phyloP scores from a whole-genome alignment of 441 rosid genomes.

The Biscutella laevigata region DNA sequence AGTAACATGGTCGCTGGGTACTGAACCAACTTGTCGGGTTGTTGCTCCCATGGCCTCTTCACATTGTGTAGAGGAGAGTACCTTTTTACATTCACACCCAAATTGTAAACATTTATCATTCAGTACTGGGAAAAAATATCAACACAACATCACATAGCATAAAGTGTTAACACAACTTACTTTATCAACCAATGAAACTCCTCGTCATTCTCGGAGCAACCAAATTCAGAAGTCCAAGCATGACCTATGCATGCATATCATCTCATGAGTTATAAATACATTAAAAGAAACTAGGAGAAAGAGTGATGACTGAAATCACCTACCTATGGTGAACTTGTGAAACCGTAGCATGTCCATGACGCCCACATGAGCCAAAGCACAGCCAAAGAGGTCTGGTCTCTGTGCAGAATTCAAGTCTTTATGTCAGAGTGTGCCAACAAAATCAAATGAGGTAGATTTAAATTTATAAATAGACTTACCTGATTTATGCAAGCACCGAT shows the following conservation, averaged over 20 bases:
- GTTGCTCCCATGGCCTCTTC: conserved; percentile 76
- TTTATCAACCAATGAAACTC: conserved; percentile 84
- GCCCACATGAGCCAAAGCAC: conserved; percentile 98
- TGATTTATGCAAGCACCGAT: conserved; percentile 92
- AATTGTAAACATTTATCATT: neutral
- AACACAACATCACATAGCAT: neutral
- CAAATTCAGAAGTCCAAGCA: conserved; percentile 90
- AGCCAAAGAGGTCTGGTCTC: conserved; percentile 97
- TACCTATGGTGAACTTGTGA: conserved; percentile 94
- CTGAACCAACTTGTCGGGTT: conserved; percentile 33
- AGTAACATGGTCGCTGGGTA: conserved; percentile 89
- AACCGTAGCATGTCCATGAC: conserved; percentile 99
- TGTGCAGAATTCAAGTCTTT: conserved; percentile 21
- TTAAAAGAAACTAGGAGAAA: neutral
- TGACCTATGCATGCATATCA: conserved; percentile 45
- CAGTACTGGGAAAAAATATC: neutral
- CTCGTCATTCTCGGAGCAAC: conserved; percentile 80
- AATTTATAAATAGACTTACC: conserved; percentile 28
- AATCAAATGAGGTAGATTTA: neutral
- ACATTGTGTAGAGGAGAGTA: conserved; percentile 93
- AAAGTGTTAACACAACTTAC: no score
- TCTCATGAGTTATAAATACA: conserved; percentile 3
- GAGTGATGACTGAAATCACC: conserved; percentile 30
- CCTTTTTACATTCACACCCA: conserved; percentile 30
- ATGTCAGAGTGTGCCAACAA: neutral